Base-by-base conservation (phyloP, 768 basidiomycete genomes). In the Lentinula lateritia region DNA sequence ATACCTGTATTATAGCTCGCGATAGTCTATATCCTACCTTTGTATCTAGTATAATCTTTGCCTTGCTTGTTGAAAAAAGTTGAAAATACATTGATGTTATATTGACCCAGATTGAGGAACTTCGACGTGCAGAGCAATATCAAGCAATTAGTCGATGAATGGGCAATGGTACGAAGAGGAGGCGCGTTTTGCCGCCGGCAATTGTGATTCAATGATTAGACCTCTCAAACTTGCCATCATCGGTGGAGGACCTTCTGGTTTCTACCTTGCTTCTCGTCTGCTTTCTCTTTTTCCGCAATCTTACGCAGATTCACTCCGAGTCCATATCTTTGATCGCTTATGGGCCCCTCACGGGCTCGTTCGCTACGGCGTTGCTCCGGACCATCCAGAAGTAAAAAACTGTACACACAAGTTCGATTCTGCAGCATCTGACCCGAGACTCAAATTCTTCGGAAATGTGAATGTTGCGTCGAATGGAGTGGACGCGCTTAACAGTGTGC, bases 331-430 rank as follows among this genome's bases (percentile, higher is more conserved):
- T 71, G 96, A 99, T 75, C 82, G 93, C 38, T 80, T 96, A 10
- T 98, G 95, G 84, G 87, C 93, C 34, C 96, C 96, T 10, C 92
- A 97, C 70, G 97, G 97, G 0, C 81, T 98, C 1, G 95, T 97
- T 3, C 80, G 97, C 50, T 99, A 95, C 69, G 95, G 97, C 0
- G 95, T 99, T 13, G 96, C 97, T 10, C 96, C 96, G 48, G 96
- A 98, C 76, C 96, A 98, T 73, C 94, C 97, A 9, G 96, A 98
- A 77, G 95, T 98, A 73, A 99, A 98, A 95, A 98, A 98, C 73
- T 97, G 95, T 75, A 93, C 90, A 23, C 86, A 96, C 75, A 98
- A 96, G 78, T 98, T 99, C 66, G 93, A 96, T 69, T 76, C 80
- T 32, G 82, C 87, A 1, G 92, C 93, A 0, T 64, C 73, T n/a